A percentile compares a stretch with the other conserved stretches of the same genome.
phyloP scores from a whole-genome alignment of 306 rosid genomes.

The Trifolium fragiferum region DNA sequence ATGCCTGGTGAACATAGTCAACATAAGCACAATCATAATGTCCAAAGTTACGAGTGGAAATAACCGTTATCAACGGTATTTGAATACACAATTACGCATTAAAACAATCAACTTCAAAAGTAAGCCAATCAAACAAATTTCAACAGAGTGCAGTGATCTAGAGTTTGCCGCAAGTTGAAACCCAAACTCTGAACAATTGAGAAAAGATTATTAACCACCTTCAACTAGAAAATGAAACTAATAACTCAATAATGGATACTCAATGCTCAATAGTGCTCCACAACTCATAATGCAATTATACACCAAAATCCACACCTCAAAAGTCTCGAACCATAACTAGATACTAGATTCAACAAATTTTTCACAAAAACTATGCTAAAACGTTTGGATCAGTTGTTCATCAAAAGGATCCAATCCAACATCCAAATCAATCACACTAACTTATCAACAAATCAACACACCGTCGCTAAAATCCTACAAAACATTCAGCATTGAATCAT shows the following conservation, averaged over 20 bases:
- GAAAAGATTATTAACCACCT: conserved; percentile 12
- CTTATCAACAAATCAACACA: conserved; percentile 30
- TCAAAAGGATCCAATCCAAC: conserved; percentile 19
- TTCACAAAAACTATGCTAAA: conserved; percentile 11
- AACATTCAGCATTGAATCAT: conserved; percentile 37
- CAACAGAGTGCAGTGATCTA: conserved; percentile 19
- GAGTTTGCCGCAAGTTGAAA: conserved; percentile 9
- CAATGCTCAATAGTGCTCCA: background rate
- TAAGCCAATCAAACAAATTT: conserved; percentile 13
- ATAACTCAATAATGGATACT: background rate
- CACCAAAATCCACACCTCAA: conserved; percentile 29
- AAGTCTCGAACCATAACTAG: conserved; percentile 9
- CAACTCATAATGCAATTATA: background rate
- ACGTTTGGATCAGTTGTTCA: conserved; percentile 26
- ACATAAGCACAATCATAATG: conserved; percentile 33
- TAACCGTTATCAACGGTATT: conserved; percentile 27
- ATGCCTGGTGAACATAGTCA: background rate
- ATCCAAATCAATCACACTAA: conserved; percentile 42
- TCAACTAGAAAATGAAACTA: conserved; percentile 26
- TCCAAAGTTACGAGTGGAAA: conserved; percentile 22
- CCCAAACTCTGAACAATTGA: conserved; percentile 5
- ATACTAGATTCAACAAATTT: conserved; percentile 6
- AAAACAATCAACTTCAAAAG: conserved; percentile 3
- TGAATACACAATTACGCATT: conserved; percentile 1
- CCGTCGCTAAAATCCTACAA: conserved; percentile 24